Conservation (phyloP, 2,329 filamentous ascomycete species). For the Nannizzia gypsea region DNA sequence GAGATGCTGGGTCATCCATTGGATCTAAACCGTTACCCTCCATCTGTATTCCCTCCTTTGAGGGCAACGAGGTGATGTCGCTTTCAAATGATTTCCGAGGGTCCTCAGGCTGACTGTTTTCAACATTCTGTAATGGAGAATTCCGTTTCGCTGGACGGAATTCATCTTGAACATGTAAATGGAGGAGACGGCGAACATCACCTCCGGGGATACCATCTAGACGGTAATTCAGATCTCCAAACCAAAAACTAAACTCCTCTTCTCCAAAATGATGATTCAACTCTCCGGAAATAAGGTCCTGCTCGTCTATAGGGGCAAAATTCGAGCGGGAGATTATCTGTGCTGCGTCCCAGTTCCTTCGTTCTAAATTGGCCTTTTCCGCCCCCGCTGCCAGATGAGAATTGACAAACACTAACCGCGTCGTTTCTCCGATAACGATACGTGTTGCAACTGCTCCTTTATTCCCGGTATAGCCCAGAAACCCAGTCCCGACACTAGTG, state of each 20-base stretch:
- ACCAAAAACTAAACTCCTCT: constrained; percentile 92
- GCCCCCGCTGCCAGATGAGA: constrained; percentile 80
- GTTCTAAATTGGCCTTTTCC: constrained; percentile 63
- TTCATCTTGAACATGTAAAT: constrained; percentile 47
- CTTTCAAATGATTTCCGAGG: constrained; percentile 7
- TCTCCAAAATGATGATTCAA: constrained; percentile 58
- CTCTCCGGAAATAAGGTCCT: constrained; percentile 49
- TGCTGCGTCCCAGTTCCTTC: constrained; percentile 77
- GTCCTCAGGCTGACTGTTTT: constrained; percentile 8
- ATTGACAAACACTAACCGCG: constrained; percentile 79
- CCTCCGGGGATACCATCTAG: constrained; percentile 78
- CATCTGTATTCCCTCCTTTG: constrained; percentile 13
- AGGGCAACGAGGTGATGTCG: constrained; percentile 5
- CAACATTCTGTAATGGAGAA: constrained; percentile 8
- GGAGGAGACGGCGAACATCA: constrained; percentile 74
- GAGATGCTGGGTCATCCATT: constrained; percentile 66
- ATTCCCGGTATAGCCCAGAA: constrained; percentile 90
- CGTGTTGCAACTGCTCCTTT: constrained; percentile 80
- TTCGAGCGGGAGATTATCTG: constrained; percentile 66
- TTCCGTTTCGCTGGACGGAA: constrained; percentile 13
- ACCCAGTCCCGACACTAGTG: constrained; percentile 71
- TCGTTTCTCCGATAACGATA: constrained; percentile 78
- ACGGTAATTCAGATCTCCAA: constrained; percentile 91
- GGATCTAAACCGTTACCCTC: constrained; percentile 56
- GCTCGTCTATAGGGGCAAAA: constrained; percentile 62